These are phyloP conservation scores for Cercospora zeina DNA, from an alignment of 2,329 filamentous ascomycete genomes.

Conservation along the genomic window DNA sequence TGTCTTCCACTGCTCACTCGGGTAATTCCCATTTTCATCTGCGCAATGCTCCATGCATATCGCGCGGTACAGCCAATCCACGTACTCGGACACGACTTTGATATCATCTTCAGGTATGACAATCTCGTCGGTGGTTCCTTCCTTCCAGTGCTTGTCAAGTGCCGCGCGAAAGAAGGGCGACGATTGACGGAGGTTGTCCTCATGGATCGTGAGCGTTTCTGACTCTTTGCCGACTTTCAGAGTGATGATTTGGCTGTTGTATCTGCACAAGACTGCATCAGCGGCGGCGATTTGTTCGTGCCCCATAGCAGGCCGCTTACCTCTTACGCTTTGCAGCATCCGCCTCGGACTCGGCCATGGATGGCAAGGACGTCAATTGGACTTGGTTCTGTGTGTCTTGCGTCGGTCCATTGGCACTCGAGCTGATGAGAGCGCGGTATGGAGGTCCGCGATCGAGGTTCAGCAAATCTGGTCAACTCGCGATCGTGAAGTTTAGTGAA, in stretches of 20 bases:
- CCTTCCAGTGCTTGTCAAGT: conserved; percentile 19
- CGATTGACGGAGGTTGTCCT: conserved; percentile 10
- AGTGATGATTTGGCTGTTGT: conserved; percentile 16
- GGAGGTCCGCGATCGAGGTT: not conserved
- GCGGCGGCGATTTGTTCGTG: not conserved
- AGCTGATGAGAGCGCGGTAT: not conserved
- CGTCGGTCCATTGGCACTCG: not conserved
- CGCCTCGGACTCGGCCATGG: conserved; percentile 7
- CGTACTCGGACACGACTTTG: conserved; percentile 15
- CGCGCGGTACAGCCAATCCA: conserved; percentile 23
- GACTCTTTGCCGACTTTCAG: not conserved
- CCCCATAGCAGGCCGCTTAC: not conserved
- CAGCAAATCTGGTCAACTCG: not conserved
- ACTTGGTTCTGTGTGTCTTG: not conserved
- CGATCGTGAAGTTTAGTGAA: not conserved
- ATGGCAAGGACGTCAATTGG: not conserved
- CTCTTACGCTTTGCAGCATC: conserved; percentile 11
- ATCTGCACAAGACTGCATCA: not conserved
- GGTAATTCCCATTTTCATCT: not conserved
- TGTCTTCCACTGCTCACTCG: not conserved
- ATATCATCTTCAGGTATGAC: conserved; percentile 15
- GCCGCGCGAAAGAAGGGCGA: conserved; percentile 21
- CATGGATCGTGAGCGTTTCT: conserved; percentile 14
- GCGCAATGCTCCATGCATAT: not conserved
- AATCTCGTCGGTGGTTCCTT: conserved; percentile 9